These are phyloP conservation scores for Skeletonema menzelii DNA, from an alignment of 108 stramenopile genomes.

Conservation along the genomic window DNA sequence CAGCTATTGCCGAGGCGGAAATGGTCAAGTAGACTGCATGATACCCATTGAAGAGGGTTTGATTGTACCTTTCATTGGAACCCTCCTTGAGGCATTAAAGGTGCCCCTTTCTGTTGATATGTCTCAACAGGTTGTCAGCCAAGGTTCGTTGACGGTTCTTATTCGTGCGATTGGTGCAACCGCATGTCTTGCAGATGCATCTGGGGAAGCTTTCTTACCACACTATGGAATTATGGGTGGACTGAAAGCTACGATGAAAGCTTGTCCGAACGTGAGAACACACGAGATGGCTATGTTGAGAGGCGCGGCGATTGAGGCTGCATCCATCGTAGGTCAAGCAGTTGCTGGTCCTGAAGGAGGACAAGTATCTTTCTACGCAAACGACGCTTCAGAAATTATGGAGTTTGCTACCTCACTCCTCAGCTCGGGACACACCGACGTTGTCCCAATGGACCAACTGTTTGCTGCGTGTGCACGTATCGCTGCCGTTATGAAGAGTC, in stretches of 20 bases:
- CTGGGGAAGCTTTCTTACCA: constrained; percentile 64
- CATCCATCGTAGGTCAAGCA: constrained; percentile 76
- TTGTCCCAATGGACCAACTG: constrained; percentile 66
- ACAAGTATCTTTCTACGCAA: constrained; percentile 37
- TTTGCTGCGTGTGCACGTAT: constrained; percentile 80
- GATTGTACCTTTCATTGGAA: constrained; percentile 52
- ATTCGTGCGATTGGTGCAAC: constrained; percentile 68
- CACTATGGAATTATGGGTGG: constrained; percentile 69
- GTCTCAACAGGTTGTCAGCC: constrained; percentile 20
- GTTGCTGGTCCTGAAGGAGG: constrained; percentile 48
- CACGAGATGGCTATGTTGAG: constrained; percentile 46
- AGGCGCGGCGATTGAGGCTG: constrained; percentile 74
- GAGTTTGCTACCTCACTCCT: constrained; percentile 55
- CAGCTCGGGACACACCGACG: constrained; percentile 8
- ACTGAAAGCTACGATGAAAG: constrained; percentile 36
- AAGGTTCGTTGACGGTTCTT: constrained; percentile 51
- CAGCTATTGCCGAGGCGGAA: constrained; percentile 63
- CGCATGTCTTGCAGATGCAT: constrained; percentile 69
- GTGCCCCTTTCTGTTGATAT: constrained; percentile 60
- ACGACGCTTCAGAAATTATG: constrained; percentile 64
- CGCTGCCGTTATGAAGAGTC: constrained; percentile 68
- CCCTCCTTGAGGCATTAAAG: constrained; percentile 51
- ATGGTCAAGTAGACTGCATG: constrained; percentile 26
- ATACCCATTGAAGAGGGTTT: constrained; percentile 34
- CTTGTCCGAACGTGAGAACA: background rate